Conservation (phyloP, 345 rosid genomes). For the Brassica carinata region DNA sequence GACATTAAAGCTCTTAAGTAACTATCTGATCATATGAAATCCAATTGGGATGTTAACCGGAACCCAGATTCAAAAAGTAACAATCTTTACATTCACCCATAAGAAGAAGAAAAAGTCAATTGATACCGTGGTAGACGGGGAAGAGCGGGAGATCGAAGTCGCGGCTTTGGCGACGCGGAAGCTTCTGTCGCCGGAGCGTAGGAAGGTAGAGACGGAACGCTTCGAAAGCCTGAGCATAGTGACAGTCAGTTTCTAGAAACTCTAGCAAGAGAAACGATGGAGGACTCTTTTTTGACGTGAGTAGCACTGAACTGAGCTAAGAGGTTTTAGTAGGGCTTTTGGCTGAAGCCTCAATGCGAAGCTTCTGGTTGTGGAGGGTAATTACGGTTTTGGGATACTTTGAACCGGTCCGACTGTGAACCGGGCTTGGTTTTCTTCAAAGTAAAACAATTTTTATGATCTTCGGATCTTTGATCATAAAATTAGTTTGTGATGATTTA, state of each 20-base stretch:
- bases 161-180: slow-evolving; percentile 5
- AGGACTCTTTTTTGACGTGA: not conserved
- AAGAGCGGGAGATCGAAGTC: slow-evolving; percentile 45
- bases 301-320: not conserved
- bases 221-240: slow-evolving; percentile 50
- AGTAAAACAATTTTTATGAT: too few species aligned
- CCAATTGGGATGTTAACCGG: not conserved
- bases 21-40: not conserved
- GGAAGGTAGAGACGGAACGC: slow-evolving; percentile 65
- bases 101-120: too few species aligned
- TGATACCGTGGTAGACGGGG: slow-evolving; percentile 48
- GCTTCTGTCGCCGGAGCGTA: slow-evolving; percentile 49
- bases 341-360: not conserved
- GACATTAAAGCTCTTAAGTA: too few species aligned
- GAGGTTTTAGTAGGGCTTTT: not conserved
- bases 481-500: too few species aligned
- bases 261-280: not conserved
- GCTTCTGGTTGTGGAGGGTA: not conserved
- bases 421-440: not conserved
- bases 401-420: not conserved
- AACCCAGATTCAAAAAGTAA: not conserved
- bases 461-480: too few species aligned
- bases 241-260: too few species aligned
- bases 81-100: too few species aligned
- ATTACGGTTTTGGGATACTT: not conserved